Evolutionary conservation across 2,329 filamentous ascomycete species (phyloP).

Genomic region (Claviceps lovelessii): DNA sequence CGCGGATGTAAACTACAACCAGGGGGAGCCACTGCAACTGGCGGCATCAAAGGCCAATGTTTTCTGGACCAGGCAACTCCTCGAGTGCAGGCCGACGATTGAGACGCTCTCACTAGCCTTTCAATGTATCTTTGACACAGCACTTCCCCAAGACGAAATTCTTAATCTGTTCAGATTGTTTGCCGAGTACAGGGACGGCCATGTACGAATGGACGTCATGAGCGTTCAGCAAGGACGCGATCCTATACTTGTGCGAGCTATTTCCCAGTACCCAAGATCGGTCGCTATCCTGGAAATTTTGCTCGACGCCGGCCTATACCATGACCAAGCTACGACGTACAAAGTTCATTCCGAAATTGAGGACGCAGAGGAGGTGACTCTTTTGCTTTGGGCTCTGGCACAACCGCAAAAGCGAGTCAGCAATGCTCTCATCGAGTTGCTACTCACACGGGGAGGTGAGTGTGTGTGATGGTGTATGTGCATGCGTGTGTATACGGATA

Average conservation of each 20-base stretch:
- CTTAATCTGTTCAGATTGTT: constrained; percentile 38
- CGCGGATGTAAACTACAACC: constrained; percentile 34
- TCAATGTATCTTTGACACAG: constrained; percentile 39
- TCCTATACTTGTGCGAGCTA: constrained; percentile 37
- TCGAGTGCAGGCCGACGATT: constrained; percentile 34
- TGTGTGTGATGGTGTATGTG: neutral
- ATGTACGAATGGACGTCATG: constrained; percentile 36
- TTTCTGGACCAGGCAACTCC: constrained; percentile 34
- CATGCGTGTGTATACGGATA: neutral
- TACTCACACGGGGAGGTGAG: constrained; percentile 33
- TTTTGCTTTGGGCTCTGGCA: constrained; percentile 46
- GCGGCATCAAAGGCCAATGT: constrained; percentile 38
- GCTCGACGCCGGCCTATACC: constrained; percentile 43
- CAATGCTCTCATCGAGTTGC: constrained; percentile 39
- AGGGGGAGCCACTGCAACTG: constrained; percentile 38
- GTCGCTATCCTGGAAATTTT: constrained; percentile 35
- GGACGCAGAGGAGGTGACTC: constrained; percentile 39
- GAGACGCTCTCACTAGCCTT: constrained; percentile 39
- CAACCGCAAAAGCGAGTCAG: constrained; percentile 51
- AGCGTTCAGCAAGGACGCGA: constrained; percentile 26
- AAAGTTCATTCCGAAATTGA: constrained; percentile 31
- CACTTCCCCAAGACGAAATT: constrained; percentile 33
- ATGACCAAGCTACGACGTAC: constrained; percentile 36
- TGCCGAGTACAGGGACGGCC: constrained; percentile 32
- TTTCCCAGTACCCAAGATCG: constrained; percentile 41